Evolutionary conservation across 1,284 basidiomycete species (phyloP), one percentile per base, ranked within the genome.

Genomic region (Hemileia vastatrix): DNA sequence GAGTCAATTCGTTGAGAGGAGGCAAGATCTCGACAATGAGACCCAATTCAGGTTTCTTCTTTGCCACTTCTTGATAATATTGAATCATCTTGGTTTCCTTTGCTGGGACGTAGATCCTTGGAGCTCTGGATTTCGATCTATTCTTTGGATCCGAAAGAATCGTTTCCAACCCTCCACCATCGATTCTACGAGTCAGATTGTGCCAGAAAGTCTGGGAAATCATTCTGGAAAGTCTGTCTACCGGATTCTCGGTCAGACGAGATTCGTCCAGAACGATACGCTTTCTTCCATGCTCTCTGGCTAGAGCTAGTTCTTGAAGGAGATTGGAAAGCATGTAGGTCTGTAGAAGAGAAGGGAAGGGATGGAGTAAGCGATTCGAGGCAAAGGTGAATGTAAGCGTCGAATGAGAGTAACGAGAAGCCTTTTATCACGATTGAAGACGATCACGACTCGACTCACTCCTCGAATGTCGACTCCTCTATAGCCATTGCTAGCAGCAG

Each of bases 141-240:
- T 94, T 96, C 81, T 98, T 98, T 6, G 94, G 93, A 76, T 98
- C 94, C 1, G 88, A 88, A 58, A 91, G 91, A 67, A 96, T 96
- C 66, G 91, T 89, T 77, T 97, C 93, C 36, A 98, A 82, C 4
- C 94, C 94, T 67, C 96, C 91, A 0, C 90, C 92, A 73, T 98
- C 94, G 72, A 97, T 97, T 36, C 92, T 85, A 56, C 94, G 86
- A 1, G 94, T 98, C 55, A 98, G 81, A 8, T 92, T 90, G 76
- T 95, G 89, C 94, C 94, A 98, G 80, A 98, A 98, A 13, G 90
- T 93, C 78, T 93, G 86, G 75, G 87, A 88, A 79, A 98, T 98
- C 94, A 98, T 97, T 65, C 94, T 85, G 24, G 90, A 93, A 43
- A 98, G 82, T 45, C 94, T 87, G 75, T 95, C 91, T 50, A 98